Evolutionary conservation across 352 stramenopile genomes (phyloP).

Genomic region (Proteromonas lacertae): DNA sequence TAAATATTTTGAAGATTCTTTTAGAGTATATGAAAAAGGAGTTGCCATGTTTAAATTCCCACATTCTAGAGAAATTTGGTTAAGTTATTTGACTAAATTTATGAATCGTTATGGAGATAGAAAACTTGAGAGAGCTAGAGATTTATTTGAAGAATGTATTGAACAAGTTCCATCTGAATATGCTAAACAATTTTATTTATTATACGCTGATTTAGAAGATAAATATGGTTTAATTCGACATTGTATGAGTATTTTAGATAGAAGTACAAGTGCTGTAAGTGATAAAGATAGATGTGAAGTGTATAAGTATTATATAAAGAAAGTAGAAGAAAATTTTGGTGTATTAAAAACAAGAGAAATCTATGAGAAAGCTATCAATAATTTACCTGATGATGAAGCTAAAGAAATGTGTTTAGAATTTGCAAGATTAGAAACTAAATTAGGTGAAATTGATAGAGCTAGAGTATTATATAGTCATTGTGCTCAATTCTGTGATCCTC

Average conservation of each 20-base stretch:
- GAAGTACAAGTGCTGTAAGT: slow-evolving; percentile 34
- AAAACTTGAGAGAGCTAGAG: slow-evolving; percentile 76
- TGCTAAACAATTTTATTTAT: slow-evolving; percentile 32
- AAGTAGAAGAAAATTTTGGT: slow-evolving; percentile 73
- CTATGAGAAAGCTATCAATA: slow-evolving; percentile 70
- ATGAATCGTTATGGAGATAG: slow-evolving; percentile 59
- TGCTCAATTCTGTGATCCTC: slow-evolving; percentile 79
- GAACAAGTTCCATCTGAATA: slow-evolving; percentile 28
- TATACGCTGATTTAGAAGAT: slow-evolving; percentile 81
- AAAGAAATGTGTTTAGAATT: slow-evolving; percentile 69
- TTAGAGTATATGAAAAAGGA: slow-evolving; percentile 21
- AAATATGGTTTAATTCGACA: slow-evolving; percentile 68
- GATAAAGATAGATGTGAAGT: slow-evolving; percentile 55
- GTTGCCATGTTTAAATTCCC: slow-evolving; percentile 55
- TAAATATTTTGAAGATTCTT: slow-evolving; percentile 81
- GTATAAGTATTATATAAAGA: slow-evolving; percentile 65
- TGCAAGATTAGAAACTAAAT: slow-evolving; percentile 63
- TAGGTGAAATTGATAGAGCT: slow-evolving; percentile 78
- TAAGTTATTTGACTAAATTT: slow-evolving; percentile 68
- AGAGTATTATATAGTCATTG: slow-evolving; percentile 68
- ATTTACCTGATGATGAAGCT: slow-evolving; percentile 52
- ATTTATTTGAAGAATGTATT: slow-evolving; percentile 74
- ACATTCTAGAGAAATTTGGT: slow-evolving; percentile 72
- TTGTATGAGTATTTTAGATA: slow-evolving; percentile 71
- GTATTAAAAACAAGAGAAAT: slow-evolving; percentile 72